Percentiles rank a stretch among this genome's conserved stretches.
These are phyloP conservation scores for Testicularia cyperi DNA, from an alignment of 1,284 basidiomycete genomes.

Conservation along the genomic window DNA sequence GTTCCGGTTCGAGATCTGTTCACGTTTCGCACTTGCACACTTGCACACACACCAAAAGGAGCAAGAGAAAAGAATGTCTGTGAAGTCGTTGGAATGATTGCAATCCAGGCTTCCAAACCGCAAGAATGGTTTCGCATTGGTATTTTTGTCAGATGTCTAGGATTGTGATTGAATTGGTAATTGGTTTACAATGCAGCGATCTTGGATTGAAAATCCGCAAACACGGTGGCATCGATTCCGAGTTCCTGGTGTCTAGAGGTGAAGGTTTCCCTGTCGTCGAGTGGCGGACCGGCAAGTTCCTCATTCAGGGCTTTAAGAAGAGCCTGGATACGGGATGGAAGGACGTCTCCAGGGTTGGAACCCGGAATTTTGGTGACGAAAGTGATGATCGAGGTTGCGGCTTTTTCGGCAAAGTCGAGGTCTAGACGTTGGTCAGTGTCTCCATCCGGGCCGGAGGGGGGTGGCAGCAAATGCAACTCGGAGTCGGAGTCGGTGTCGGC, in stretches of 20 bases:
- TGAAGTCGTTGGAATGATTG: no score
- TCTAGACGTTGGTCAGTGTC: constrained; percentile 68
- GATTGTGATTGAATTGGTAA: no score
- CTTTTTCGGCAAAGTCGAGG: constrained; percentile 78
- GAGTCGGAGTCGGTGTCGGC: no score
- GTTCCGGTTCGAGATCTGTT: no score
- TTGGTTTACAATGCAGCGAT: background rate
- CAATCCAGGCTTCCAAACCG: no score
- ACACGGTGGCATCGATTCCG: constrained; percentile 2
- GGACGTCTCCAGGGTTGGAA: no score
- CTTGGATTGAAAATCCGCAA: background rate
- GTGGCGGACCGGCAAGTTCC: constrained; percentile 5
- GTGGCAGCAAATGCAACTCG: no score
- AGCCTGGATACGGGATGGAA: background rate
- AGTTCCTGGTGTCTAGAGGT: constrained; percentile 9
- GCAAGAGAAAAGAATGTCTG: no score
- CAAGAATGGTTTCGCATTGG: no score
- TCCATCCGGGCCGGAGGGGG: constrained; percentile 69
- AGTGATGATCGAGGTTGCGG: constrained; percentile 65
- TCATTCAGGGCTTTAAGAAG: constrained; percentile 5
- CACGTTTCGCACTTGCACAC: no score
- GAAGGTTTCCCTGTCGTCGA: constrained; percentile 1
- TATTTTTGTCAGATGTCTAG: no score
- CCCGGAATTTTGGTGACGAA: constrained; percentile 41
- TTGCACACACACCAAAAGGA: no score